Evolutionary conservation across 441 rosid genomes (phyloP).

Genomic region (Rhodomyrtus psidioides): DNA sequence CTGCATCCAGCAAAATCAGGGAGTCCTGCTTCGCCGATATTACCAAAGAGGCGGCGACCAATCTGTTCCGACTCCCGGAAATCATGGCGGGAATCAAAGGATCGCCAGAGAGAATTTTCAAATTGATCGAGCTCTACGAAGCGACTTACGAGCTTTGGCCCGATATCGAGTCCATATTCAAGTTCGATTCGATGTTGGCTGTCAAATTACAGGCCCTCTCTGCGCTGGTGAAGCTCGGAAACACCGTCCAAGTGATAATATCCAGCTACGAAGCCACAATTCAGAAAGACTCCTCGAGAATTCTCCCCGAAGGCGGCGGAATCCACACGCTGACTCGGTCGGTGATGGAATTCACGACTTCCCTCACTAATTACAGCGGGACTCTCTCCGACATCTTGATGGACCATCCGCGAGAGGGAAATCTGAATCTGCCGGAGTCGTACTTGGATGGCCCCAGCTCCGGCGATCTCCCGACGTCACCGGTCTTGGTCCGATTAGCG

Average conservation of each 20-base stretch:
- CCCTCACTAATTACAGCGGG: conserved; percentile 21
- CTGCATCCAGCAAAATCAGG: conserved; percentile 30
- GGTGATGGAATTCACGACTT: conserved; percentile 30
- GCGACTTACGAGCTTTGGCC: conserved; percentile 36
- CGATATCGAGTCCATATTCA: conserved; percentile 38
- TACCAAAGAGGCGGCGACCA: conserved; percentile 35
- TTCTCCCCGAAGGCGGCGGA: conserved; percentile 38
- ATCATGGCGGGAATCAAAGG: conserved; percentile 34
- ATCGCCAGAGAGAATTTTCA: conserved; percentile 29
- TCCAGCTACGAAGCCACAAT: conserved; percentile 25
- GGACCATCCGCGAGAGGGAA: conserved; percentile 21
- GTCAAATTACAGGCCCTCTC: conserved; percentile 38
- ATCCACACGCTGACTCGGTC: conserved; percentile 34
- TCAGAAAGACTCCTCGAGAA: conserved; percentile 32
- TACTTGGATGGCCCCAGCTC: background rate
- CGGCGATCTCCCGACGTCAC: background rate
- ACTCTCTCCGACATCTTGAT: conserved; percentile 31
- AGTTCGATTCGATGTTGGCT: conserved; percentile 26
- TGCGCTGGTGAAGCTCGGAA: conserved; percentile 35
- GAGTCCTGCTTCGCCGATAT: conserved; percentile 52
- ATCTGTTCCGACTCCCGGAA: conserved; percentile 46
- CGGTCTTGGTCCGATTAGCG: conserved; percentile 9
- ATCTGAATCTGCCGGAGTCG: conserved; percentile 18
- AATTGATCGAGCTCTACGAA: conserved; percentile 34
- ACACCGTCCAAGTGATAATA: conserved; percentile 22